Conservation (phyloP, 2,329 filamentous ascomycete species). For the Zymoseptoria brevis region DNA sequence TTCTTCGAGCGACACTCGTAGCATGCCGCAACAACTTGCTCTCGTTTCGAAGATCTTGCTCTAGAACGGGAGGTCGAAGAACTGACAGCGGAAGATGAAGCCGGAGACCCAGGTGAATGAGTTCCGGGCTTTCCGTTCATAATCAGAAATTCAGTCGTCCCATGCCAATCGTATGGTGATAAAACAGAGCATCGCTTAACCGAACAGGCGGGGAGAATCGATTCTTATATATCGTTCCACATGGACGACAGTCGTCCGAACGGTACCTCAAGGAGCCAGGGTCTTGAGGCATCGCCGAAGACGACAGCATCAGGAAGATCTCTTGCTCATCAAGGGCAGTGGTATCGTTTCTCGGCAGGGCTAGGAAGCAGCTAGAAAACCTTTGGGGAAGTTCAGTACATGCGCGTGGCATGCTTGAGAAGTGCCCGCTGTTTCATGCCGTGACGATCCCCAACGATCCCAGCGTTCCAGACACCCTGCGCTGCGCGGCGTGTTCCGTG, state of each 20-base stretch:
- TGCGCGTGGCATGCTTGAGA: no score
- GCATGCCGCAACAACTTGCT: neutral
- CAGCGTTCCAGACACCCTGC: no score
- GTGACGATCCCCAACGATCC: no score
- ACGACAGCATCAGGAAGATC: neutral
- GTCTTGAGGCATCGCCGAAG: neutral
- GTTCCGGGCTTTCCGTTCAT: neutral
- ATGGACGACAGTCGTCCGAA: neutral
- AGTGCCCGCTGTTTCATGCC: no score
- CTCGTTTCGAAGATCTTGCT: neutral
- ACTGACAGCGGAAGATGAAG: neutral
- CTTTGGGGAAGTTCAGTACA: no score
- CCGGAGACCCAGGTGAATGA: neutral
- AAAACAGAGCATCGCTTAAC: neutral
- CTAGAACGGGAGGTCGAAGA: neutral
- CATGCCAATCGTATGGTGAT: neutral
- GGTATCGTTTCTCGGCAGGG: neutral
- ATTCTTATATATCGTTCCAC: no score
- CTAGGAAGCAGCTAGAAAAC: no score
- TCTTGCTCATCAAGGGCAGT: neutral
- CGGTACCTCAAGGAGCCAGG: neutral
- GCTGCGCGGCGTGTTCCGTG: no score
- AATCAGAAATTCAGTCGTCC: neutral
- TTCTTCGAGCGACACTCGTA: constrained; percentile 1
- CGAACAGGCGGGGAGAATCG: no score